Conservation (phyloP, 345 rosid genomes). For the Laguncularia racemosa region DNA sequence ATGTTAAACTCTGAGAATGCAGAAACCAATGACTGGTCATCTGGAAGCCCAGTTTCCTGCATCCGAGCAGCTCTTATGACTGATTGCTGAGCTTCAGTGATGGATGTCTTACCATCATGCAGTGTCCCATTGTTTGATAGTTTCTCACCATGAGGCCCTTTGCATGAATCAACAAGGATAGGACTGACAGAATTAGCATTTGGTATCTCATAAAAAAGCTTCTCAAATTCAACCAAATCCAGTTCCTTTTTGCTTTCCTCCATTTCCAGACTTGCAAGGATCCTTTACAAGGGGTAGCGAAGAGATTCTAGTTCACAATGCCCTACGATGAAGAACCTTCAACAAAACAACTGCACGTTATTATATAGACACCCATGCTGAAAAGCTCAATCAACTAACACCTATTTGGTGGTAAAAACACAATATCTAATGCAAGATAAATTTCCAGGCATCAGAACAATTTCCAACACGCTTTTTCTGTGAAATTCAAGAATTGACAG, state of each 20-base stretch:
- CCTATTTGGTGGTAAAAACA: too few species aligned
- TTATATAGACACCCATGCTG: background rate
- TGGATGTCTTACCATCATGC: slow-evolving; percentile 15
- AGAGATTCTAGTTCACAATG: slow-evolving; percentile 9
- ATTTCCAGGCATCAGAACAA: too few species aligned
- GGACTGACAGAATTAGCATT: slow-evolving; percentile 57
- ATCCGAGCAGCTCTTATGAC: slow-evolving; percentile 19
- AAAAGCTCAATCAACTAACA: background rate
- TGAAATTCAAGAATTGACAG: too few species aligned
- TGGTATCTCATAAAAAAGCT: slow-evolving; percentile 77
- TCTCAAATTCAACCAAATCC: slow-evolving; percentile 70
- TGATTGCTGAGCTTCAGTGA: slow-evolving; percentile 20
- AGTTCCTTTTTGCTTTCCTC: slow-evolving; percentile 41
- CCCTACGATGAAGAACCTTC: slow-evolving; percentile 5
- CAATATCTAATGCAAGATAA: too few species aligned
- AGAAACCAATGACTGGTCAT: slow-evolving; percentile 45
- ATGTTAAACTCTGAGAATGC: slow-evolving; percentile 43
- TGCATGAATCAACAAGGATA: slow-evolving; percentile 29
- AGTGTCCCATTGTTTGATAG: slow-evolving; percentile 22
- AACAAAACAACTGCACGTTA: background rate
- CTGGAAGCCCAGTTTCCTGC: slow-evolving; percentile 42
- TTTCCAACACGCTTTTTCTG: too few species aligned
- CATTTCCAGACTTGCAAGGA: slow-evolving; percentile 27
- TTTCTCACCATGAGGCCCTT: slow-evolving; percentile 21
- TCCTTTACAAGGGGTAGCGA: slow-evolving; percentile 8